Percentiles rank a stretch among this genome's conserved stretches.
Evolutionary conservation across 768 basidiomycete genomes (phyloP).

Genomic region (Dioszegia hungarica): DNA sequence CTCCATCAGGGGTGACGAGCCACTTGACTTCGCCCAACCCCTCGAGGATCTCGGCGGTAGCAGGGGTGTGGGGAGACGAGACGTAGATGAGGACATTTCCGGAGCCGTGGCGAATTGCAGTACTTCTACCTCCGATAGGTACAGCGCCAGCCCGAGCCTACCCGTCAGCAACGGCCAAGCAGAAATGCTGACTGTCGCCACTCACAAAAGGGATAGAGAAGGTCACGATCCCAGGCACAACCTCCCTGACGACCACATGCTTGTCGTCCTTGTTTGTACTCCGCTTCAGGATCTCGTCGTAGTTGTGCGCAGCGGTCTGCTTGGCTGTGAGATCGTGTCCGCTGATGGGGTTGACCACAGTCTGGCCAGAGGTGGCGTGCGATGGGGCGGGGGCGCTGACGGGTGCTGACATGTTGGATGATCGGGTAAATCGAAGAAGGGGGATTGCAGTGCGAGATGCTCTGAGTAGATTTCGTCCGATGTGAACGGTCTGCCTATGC

Average conservation of each 20-base stretch:
- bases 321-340: neutral
- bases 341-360: neutral
- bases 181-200: slow-evolving; percentile 1
- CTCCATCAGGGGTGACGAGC: slow-evolving; percentile 49
- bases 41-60: slow-evolving; percentile 62
- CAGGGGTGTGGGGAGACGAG: slow-evolving; percentile 64
- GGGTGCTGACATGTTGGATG: neutral
- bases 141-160: slow-evolving; percentile 61
- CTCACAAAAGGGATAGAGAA: slow-evolving; percentile 50
- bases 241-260: slow-evolving; percentile 45
- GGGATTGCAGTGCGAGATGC: too few species aligned
- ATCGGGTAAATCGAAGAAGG: neutral
- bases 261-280: slow-evolving; percentile 28
- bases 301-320: neutral
- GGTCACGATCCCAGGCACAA: slow-evolving; percentile 45
- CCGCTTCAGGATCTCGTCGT: neutral
- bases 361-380: neutral
- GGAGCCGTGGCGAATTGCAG: slow-evolving; percentile 64
- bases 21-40: slow-evolving; percentile 56
- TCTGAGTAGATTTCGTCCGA: too few species aligned
- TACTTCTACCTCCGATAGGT: slow-evolving; percentile 77
- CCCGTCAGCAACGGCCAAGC: neutral
- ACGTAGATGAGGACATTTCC: slow-evolving; percentile 69
- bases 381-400: neutral
- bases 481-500: too few species aligned